Evolutionary conservation across 768 basidiomycete genomes (phyloP).

Genomic region (Psilocybe azurescens): DNA sequence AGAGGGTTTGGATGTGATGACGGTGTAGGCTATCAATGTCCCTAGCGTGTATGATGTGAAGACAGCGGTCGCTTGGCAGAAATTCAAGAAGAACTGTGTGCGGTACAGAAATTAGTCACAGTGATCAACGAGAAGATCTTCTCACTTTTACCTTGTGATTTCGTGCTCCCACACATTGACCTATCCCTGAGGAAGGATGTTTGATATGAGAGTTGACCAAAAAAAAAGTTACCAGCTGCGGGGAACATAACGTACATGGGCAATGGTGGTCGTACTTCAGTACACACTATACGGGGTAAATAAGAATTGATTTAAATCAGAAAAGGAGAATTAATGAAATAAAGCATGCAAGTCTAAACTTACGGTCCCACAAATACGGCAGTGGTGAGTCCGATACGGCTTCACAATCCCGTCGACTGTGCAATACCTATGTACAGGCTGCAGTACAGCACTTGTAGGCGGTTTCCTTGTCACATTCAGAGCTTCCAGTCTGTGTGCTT

Average conservation of each 20-base stretch:
- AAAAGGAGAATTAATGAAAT: neutral
- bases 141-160: slow-evolving; percentile 75
- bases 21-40: slow-evolving; percentile 61
- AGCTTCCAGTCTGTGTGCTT: slow-evolving; percentile 10
- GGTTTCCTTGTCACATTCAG: slow-evolving; percentile 39
- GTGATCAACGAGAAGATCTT: neutral
- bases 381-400: slow-evolving; percentile 81
- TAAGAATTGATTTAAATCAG: slow-evolving; percentile 1
- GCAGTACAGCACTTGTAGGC: slow-evolving; percentile 47
- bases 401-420: slow-evolving; percentile 66
- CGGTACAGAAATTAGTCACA: neutral
- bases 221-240: neutral
- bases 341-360: slow-evolving; percentile 30
- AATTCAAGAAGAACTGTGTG: slow-evolving; percentile 82
- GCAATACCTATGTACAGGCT: slow-evolving; percentile 75
- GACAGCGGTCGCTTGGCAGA: slow-evolving; percentile 64
- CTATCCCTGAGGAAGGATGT: slow-evolving; percentile 68
- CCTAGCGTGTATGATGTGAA: slow-evolving; percentile 69
- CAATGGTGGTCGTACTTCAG: slow-evolving; percentile 90
- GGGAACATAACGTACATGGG: slow-evolving; percentile 61
- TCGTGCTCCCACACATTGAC: slow-evolving; percentile 91
- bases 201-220: neutral
- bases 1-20: slow-evolving; percentile 33
- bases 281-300: slow-evolving; percentile 57
- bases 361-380: slow-evolving; percentile 82